Evolutionary conservation across 306 rosid genomes (phyloP).

Genomic region (Senna siamea): DNA sequence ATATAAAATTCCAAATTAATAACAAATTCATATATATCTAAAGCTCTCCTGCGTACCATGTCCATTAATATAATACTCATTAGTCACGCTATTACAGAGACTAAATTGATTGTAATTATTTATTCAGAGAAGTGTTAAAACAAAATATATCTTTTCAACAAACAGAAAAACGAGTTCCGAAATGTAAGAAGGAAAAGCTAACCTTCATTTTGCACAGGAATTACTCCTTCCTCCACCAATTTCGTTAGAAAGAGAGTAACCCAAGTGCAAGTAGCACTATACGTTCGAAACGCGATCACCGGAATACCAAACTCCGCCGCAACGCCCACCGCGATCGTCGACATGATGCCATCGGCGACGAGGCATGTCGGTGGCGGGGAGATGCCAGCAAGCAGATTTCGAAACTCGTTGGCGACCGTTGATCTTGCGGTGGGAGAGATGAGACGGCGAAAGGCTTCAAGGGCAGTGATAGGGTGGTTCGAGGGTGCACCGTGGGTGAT

Average conservation of each 20-base stretch:
- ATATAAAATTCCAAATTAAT: no score
- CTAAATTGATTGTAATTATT: no score
- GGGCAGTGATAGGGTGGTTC: not conserved
- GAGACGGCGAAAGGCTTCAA: not conserved
- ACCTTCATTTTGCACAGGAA: slow-evolving; percentile 12
- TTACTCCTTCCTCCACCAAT: not conserved
- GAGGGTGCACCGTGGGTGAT: slow-evolving; percentile 14
- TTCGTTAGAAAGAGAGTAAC: not conserved
- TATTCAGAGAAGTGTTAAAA: no score
- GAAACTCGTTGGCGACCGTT: not conserved
- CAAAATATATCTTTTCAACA: no score
- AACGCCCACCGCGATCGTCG: not conserved
- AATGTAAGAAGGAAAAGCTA: not conserved
- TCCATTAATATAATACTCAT: no score
- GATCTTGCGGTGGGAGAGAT: slow-evolving; percentile 6
- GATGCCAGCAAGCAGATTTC: not conserved
- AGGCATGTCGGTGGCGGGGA: slow-evolving; percentile 3
- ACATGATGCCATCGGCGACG: slow-evolving; percentile 25
- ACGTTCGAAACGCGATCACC: slow-evolving; percentile 25
- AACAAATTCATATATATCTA: no score
- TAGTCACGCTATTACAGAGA: no score
- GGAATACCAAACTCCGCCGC: slow-evolving; percentile 26
- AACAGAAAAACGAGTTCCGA: no score
- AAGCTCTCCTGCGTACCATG: no score
- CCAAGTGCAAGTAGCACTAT: slow-evolving; percentile 39